Conservation (phyloP, 2,329 filamentous ascomycete genomes). For the Scleromitrula shiraiana region DNA sequence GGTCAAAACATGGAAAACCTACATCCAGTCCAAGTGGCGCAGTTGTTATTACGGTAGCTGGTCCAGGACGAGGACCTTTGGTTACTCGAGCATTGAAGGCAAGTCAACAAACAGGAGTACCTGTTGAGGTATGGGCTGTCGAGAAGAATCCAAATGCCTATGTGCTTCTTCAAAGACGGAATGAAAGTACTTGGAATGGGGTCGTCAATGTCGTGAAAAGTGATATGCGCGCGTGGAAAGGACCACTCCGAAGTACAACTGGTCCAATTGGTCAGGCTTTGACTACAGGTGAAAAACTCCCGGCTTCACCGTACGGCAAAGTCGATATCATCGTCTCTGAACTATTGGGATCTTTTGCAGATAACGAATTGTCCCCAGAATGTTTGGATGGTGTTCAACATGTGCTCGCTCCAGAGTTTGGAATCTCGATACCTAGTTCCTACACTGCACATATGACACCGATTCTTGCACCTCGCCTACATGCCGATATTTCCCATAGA, state of each 20-base stretch:
- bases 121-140: slow-evolving; percentile 81
- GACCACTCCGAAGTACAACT: slow-evolving; percentile 47
- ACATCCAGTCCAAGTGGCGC: slow-evolving; percentile 62
- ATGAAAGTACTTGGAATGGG: slow-evolving; percentile 70
- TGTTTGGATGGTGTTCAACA: slow-evolving; percentile 94
- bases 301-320: slow-evolving; percentile 46
- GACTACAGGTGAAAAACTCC: slow-evolving; percentile 29
- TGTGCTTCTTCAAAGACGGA: slow-evolving; percentile 82
- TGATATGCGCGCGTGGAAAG: slow-evolving; percentile 95
- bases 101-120: slow-evolving; percentile 65
- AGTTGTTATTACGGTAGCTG: slow-evolving; percentile 84
- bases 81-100: slow-evolving; percentile 82
- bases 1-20: slow-evolving; percentile 63
- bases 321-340: slow-evolving; percentile 94
- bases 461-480: slow-evolving; percentile 76
- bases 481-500: slow-evolving; percentile 69
- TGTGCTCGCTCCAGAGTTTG: slow-evolving; percentile 67
- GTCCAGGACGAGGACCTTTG: slow-evolving; percentile 84
- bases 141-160: slow-evolving; percentile 99
- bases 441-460: slow-evolving; percentile 95
- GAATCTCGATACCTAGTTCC: slow-evolving; percentile 86
- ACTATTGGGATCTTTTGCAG: slow-evolving; percentile 87
- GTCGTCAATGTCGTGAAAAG: slow-evolving; percentile 85
- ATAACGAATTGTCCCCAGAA: slow-evolving; percentile 95
- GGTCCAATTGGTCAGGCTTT: slow-evolving; percentile 30